A percentile compares a stretch with the other conserved stretches of the same genome.
phyloP scores from a whole-genome alignment of 2,329 filamentous ascomycete genomes.

The Chrysoporthe deuterocubensis region DNA sequence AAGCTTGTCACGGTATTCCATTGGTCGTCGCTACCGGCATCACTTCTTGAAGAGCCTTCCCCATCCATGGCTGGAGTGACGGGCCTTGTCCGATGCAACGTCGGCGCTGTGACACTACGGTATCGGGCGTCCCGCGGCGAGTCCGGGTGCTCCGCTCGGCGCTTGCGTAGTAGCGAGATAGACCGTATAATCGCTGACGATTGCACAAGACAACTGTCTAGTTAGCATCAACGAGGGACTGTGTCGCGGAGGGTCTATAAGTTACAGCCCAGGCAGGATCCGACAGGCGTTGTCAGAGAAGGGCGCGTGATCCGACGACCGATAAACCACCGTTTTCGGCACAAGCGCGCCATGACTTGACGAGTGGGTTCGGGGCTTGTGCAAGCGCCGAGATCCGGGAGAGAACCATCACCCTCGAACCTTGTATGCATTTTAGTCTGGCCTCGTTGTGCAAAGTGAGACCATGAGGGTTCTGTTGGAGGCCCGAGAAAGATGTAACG shows the following conservation, averaged over 20 bases:
- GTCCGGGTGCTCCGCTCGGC: neutral
- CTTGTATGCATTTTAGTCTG: neutral
- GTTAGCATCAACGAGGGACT: neutral
- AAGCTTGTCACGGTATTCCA: slow-evolving; percentile 3
- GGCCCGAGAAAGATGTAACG: too few relatives aligned
- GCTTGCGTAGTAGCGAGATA: neutral
- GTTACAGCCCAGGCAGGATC: neutral
- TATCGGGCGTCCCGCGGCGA: neutral
- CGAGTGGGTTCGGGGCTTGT: neutral
- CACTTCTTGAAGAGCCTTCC: neutral
- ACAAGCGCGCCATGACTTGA: neutral
- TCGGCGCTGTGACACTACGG: slow-evolving; percentile 1
- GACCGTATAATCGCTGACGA: neutral
- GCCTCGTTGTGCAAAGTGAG: neutral
- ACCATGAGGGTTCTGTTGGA: too few relatives aligned
- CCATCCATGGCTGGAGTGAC: slow-evolving; percentile 4
- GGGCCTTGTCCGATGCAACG: neutral
- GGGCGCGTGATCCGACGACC: neutral
- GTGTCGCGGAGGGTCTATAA: neutral
- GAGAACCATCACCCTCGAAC: neutral
- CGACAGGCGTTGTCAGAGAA: neutral
- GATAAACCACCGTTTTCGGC: neutral
- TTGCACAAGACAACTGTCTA: neutral
- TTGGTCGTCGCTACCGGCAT: slow-evolving; percentile 4
- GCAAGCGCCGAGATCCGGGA: neutral